phyloP scores from a whole-genome alignment of 805 yeast genomes.

The Candida stauntonica region DNA sequence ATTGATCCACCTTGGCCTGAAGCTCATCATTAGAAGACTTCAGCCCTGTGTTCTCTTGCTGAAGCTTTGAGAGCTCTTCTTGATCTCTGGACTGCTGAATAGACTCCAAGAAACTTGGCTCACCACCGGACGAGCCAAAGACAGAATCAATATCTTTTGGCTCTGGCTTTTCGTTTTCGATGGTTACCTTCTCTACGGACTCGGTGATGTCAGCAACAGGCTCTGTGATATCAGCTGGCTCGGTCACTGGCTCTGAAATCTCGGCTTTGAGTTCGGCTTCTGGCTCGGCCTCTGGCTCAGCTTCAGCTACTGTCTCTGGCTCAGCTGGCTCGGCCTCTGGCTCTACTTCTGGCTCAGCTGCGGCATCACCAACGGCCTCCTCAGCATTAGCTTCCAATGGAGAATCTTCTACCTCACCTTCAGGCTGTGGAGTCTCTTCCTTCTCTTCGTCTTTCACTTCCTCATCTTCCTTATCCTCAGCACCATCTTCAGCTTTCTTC shows the following conservation, averaged over 20 bases:
- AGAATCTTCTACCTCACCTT: conserved; percentile 14
- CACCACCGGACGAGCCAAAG: conserved; percentile 13
- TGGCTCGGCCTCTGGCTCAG: conserved; percentile 3
- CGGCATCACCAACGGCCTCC: conserved; percentile 8
- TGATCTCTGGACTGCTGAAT: conserved; percentile 16
- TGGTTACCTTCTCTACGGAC: neutral
- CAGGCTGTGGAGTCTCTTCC: conserved; percentile 14
- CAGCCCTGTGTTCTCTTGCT: conserved; percentile 30
- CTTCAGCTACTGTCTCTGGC: neutral
- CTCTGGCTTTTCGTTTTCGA: neutral
- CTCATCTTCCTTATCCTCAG: conserved; percentile 15
- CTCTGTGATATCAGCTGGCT: conserved; percentile 4
- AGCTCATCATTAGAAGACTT: conserved; percentile 19
- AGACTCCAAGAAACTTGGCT: conserved; percentile 27
- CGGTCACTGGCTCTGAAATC: conserved; percentile 6
- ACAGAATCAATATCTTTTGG: conserved; percentile 8
- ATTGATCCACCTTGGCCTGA: conserved; percentile 26
- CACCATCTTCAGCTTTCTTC: conserved; percentile 18
- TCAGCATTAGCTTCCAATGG: too few species aligned
- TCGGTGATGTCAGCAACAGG: conserved; percentile 8
- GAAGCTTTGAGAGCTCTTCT: conserved; percentile 26
- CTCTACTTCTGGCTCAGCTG: neutral
- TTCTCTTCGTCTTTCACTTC: conserved; percentile 16
- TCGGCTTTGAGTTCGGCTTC: conserved; percentile 2
- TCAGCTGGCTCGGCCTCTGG: conserved; percentile 3